phyloP scores from a whole-genome alignment of 805 yeast genomes.

The Clavispora vitiphila region DNA sequence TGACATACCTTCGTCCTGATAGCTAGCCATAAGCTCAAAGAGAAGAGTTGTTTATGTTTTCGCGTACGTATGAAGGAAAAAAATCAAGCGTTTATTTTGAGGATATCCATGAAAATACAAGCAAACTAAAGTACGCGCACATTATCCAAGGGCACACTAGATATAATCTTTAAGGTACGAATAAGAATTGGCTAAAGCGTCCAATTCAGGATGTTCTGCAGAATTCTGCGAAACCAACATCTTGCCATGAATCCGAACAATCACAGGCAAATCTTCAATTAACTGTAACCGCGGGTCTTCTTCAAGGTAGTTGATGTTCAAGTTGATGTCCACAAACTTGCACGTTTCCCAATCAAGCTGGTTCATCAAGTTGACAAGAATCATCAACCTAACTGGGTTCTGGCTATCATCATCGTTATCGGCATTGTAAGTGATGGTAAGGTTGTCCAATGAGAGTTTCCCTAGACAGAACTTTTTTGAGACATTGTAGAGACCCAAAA shows the following conservation, averaged over 20 bases:
- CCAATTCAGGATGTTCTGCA: constrained; percentile 3
- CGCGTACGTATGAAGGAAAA: background rate
- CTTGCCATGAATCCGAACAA: constrained; percentile 6
- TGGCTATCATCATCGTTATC: constrained; percentile 5
- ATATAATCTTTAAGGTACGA: constrained; percentile 2
- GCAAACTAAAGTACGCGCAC: background rate
- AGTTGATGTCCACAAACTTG: constrained; percentile 4
- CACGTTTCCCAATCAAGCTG: constrained; percentile 13
- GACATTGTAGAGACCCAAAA: constrained; percentile 7
- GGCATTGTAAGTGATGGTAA: constrained; percentile 11
- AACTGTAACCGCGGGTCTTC: constrained; percentile 10
- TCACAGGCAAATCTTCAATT: constrained; percentile 12
- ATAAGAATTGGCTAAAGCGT: constrained; percentile 7
- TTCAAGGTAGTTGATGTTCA: constrained; percentile 9
- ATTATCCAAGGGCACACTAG: background rate
- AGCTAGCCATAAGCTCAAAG: background rate
- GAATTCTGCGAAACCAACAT: background rate
- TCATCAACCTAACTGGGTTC: constrained; percentile 12
- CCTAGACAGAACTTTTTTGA: constrained; percentile 4
- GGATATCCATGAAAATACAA: no score
- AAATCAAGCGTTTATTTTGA: background rate
- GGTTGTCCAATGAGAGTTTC: constrained; percentile 2
- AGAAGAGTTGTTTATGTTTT: background rate
- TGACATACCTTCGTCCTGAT: background rate
- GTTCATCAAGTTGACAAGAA: constrained; percentile 7